Conservation (phyloP, 345 rosid species). For the Gossypium longicalyx region DNA sequence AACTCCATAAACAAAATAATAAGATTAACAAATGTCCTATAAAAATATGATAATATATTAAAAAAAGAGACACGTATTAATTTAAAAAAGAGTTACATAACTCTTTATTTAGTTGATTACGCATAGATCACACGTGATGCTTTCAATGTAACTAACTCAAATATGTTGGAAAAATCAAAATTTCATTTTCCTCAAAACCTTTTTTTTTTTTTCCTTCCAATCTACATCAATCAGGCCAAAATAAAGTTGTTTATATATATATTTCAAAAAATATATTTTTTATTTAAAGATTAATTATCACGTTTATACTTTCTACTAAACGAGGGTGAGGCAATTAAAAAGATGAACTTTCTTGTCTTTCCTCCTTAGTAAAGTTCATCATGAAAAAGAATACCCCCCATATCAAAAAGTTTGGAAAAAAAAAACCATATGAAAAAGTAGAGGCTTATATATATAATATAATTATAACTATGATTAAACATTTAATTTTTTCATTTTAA, state of each 20-base stretch:
- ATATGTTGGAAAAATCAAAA: background rate
- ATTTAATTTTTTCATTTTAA: too few relatives aligned
- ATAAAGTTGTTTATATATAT: background rate
- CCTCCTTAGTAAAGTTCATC: constrained; percentile 5
- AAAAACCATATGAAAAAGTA: background rate
- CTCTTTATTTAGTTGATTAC: background rate
- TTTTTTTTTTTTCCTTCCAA: background rate
- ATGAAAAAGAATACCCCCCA: background rate
- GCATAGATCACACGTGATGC: background rate
- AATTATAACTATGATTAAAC: too few relatives aligned
- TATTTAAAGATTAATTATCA: background rate
- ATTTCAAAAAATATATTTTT: background rate
- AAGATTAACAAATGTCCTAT: accelerated
- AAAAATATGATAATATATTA: too few relatives aligned
- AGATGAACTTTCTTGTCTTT: background rate
- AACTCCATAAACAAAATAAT: accelerated
- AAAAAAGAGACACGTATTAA: too few relatives aligned
- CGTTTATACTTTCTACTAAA: constrained; percentile 1
- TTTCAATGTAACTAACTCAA: background rate
- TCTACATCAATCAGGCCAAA: background rate
- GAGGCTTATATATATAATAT: background rate
- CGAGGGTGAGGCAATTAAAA: constrained; percentile 2
- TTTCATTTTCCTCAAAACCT: background rate
- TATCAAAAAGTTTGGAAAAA: too few relatives aligned
- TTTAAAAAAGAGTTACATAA: too few relatives aligned